These are phyloP conservation scores for Chrysophaeum taylorii DNA, from an alignment of 352 stramenopile genomes.

Conservation along the genomic window DNA sequence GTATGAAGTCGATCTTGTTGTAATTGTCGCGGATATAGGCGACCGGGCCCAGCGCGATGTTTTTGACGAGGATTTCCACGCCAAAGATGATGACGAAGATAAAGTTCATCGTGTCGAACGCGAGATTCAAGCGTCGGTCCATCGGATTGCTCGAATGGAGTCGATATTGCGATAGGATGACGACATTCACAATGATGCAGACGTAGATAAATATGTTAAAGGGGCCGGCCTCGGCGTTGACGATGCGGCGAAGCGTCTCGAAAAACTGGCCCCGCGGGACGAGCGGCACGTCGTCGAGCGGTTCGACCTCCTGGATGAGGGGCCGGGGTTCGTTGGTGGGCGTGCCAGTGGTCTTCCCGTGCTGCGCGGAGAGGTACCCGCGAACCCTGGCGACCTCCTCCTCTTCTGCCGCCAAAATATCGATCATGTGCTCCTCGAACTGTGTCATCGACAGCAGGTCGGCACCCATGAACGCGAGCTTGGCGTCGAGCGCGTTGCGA, in stretches of 20 bases:
- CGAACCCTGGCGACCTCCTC: not conserved
- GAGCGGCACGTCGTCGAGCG: not conserved
- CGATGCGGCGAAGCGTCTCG: not conserved
- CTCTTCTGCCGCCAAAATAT: constrained; percentile 9
- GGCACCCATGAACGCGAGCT: constrained; percentile 3
- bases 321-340: too few relatives aligned
- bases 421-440: constrained; percentile 15
- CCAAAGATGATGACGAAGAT: constrained; percentile 52
- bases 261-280: not conserved
- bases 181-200: constrained; percentile 1
- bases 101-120: constrained; percentile 18
- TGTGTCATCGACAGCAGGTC: constrained; percentile 3
- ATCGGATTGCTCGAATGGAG: too few relatives aligned
- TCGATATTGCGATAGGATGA: too few relatives aligned
- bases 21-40: constrained; percentile 52
- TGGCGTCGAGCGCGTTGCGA: not conserved
- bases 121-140: too few relatives aligned
- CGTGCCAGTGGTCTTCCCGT: too few relatives aligned
- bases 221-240: not conserved
- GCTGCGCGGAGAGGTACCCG: not conserved
- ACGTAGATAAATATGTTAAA: constrained; percentile 12
- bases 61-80: constrained; percentile 59
- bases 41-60: constrained; percentile 57
- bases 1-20: constrained; percentile 57
- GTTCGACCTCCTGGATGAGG: not conserved